Conservation (phyloP, 2,329 filamentous ascomycete species). For the Microdochium trichocladiopsis region DNA sequence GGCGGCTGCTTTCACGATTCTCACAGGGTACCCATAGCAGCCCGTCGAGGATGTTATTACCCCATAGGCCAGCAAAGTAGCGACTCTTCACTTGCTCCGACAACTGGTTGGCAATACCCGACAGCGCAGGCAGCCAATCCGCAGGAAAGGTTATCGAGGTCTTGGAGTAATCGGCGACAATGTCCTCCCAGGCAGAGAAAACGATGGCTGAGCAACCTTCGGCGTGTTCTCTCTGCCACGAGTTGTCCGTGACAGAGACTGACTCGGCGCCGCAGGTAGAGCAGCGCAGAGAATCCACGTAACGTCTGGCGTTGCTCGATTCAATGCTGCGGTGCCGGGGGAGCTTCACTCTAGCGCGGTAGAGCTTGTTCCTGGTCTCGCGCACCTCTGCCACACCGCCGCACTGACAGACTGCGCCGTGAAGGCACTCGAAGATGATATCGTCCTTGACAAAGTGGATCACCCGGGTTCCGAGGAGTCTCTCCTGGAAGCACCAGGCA, state of each 20-base stretch:
- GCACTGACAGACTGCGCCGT: not conserved
- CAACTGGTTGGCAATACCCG: not conserved
- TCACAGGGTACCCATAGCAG: not conserved
- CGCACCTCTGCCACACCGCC: not conserved
- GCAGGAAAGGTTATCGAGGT: not conserved
- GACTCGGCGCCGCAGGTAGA: not conserved
- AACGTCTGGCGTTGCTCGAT: not conserved
- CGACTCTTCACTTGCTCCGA: not conserved
- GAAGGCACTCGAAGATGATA: not conserved
- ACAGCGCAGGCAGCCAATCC: not conserved
- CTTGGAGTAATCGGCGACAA: not conserved
- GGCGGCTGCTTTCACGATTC: not conserved
- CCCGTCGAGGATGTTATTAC: not conserved
- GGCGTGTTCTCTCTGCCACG: not conserved
- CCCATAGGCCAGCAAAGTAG: not conserved
- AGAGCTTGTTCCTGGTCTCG: not conserved
- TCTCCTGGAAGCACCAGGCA: not conserved
- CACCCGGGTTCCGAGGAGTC: not conserved
- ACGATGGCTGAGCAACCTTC: not conserved
- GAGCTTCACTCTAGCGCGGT: not conserved
- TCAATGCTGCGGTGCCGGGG: not conserved
- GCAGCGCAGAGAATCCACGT: not conserved
- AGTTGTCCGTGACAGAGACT: not conserved
- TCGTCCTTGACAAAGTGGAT: not conserved
- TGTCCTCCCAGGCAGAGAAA: not conserved